phyloP scores from a whole-genome alignment of 2,329 filamentous ascomycete species.

The Aureobasidium lini region DNA sequence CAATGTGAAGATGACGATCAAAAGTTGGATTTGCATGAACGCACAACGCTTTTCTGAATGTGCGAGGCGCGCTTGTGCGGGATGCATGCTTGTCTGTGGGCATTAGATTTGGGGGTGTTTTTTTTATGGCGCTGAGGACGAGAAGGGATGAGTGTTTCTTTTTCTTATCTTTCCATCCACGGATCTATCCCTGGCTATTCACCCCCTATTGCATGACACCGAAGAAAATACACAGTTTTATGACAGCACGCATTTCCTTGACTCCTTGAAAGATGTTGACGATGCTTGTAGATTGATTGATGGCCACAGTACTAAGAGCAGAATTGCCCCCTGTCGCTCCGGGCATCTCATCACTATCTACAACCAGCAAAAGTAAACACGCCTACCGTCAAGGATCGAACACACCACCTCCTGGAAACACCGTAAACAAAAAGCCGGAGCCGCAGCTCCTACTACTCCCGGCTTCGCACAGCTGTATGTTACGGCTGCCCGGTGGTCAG shows the following conservation, averaged over 20 bases:
- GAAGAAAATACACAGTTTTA: conserved; percentile 5
- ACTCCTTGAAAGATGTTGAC: not conserved
- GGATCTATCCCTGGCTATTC: not conserved
- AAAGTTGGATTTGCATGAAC: conserved; percentile 12
- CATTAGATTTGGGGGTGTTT: conserved; percentile 3
- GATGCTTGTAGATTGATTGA: not conserved
- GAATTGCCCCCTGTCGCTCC: too few relatives aligned
- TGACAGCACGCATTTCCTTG: not conserved
- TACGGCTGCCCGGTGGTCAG: not conserved
- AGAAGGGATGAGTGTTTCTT: conserved; percentile 8
- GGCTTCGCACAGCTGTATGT: not conserved
- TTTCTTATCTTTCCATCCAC: conserved; percentile 5
- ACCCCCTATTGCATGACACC: conserved; percentile 8
- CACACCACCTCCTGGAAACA: too few relatives aligned
- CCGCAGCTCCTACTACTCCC: not conserved
- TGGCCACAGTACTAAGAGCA: too few relatives aligned
- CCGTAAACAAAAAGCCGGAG: not conserved
- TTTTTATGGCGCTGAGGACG: not conserved
- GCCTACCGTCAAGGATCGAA: too few relatives aligned
- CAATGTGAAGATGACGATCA: not conserved
- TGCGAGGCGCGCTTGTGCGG: not conserved
- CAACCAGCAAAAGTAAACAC: too few relatives aligned
- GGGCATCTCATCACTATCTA: not conserved
- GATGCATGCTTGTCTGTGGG: conserved; percentile 11
- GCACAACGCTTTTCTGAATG: not conserved